These are phyloP conservation scores for Lichtheimia hyalospora DNA, from an alignment of 371 early-diverging fungal genomes.

Conservation along the genomic window DNA sequence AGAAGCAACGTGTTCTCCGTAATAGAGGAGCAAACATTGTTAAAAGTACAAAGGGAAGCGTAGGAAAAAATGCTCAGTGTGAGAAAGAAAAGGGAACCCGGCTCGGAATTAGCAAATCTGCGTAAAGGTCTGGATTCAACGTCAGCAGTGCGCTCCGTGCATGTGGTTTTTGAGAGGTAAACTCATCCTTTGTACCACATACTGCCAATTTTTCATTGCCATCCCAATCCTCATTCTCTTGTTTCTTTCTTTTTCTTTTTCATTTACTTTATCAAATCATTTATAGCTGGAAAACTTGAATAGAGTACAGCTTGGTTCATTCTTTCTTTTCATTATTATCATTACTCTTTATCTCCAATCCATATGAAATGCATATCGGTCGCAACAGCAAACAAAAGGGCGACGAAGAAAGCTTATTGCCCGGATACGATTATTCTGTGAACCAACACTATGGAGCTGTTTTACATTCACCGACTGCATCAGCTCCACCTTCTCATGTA, in stretches of 20 bases:
- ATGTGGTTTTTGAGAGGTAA: too few species aligned
- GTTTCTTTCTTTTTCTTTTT: conserved; percentile 4
- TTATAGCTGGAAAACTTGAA: too few species aligned
- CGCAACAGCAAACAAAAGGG: conserved; percentile 7
- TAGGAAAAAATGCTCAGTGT: conserved; percentile 1
- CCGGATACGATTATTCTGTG: background rate
- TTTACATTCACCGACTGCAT: background rate
- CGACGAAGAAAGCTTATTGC: conserved; percentile 20
- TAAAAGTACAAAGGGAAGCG: conserved; percentile 1
- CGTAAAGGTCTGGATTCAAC: too few species aligned
- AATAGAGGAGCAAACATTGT: background rate
- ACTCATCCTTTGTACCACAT: too few species aligned
- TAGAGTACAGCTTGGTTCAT: too few species aligned
- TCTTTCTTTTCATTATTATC: too few species aligned
- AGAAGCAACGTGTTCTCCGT: too few species aligned
- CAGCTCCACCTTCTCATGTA: background rate
- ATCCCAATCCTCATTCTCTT: background rate
- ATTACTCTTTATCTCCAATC: background rate
- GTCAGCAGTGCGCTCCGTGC: too few species aligned
- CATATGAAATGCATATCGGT: conserved; percentile 13
- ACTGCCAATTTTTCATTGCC: conserved; percentile 1
- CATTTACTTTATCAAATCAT: too few species aligned
- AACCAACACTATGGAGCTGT: background rate
- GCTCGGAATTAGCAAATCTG: too few species aligned
- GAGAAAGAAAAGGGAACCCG: conserved; percentile 1